Base-by-base conservation (phyloP, 2,329 filamentous ascomycete genomes). In the Fusarium anguioides region DNA sequence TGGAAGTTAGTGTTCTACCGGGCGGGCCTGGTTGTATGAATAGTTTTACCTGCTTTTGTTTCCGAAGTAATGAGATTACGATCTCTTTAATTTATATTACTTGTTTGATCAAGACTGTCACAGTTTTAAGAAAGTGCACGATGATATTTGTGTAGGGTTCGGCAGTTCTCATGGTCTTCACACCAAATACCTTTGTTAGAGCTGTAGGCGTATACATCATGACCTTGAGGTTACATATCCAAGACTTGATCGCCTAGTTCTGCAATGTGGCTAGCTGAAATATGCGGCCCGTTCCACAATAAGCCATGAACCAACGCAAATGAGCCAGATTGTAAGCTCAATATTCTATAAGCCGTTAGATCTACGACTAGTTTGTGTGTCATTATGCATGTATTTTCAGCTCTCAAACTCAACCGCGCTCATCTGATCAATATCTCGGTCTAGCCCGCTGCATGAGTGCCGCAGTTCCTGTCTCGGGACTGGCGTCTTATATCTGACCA, bases 1-100 rank as follows among this genome's bases (percentile, higher is more conserved):
- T 41, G 39, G 35, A 9, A 23, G n/a, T 18, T 26, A 12, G 50
- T 35, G 27, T 21, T 21, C n/a, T 11, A 35, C 24, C 26, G 21
- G 62, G 65, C 69, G 59, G 23, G 52, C 69, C 68, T 63, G 31
- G n/a, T 26, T 71, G 57, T 71, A 61, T 12, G 15, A 68, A 15
- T 49, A 71, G 50, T 54, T 20, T 47, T 70, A 52, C n/a, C 53
- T 60, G 53, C 36, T 42, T 24, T 9, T n/a, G 26, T 14, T n/a
- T 27, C 20, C 31, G 44, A 5, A 20, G 17, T 11, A 54, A 47
- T 24, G 21, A 46, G 27, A 17, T n/a, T 27, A 27, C 2, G n/a
- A 26, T 31, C 42, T 33, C 31, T 18, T 26, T 36, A 36, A 33
- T 33, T 47, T 36, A 36, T 35, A 46, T 18, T 5, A 33, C 14